Conservation (phyloP, 2,329 filamentous ascomycete genomes). For the Leptographium wingfieldii region DNA sequence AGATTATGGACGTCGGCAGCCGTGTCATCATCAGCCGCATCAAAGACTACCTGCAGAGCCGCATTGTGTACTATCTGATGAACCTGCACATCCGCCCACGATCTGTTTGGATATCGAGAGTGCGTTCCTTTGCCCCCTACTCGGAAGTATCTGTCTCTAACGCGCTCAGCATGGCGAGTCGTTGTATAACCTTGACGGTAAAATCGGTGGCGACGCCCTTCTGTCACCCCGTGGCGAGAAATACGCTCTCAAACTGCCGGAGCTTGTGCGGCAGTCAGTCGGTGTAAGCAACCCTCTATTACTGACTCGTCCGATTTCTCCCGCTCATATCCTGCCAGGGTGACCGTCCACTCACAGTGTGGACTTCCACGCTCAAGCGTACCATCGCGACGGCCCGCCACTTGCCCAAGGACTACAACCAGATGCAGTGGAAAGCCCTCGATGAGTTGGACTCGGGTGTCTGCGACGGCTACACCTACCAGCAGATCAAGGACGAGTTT, state of each 20-base stretch:
- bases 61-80: conserved; percentile 96
- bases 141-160: background rate
- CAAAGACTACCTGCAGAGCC: conserved; percentile 89
- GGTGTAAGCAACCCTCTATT: conserved; percentile 44
- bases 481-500: conserved; percentile 81
- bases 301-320: background rate
- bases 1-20: conserved; percentile 91
- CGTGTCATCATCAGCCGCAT: conserved; percentile 98
- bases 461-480: conserved; percentile 92
- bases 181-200: conserved; percentile 75
- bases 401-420: conserved; percentile 72
- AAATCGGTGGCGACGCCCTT: conserved; percentile 85
- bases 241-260: conserved; percentile 75
- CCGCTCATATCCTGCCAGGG: conserved; percentile 25
- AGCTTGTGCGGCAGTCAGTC: conserved; percentile 73
- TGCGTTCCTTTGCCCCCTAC: conserved; percentile 33
- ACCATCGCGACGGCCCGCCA: conserved; percentile 87
- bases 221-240: conserved; percentile 76
- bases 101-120: conserved; percentile 90
- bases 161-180: conserved; percentile 74
- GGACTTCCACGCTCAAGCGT: conserved; percentile 55
- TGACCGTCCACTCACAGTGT: conserved; percentile 47
- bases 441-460: conserved; percentile 95
- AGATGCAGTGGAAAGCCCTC: conserved; percentile 95
- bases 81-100: conserved; percentile 95